A percentile compares a stretch with the other conserved stretches of the same genome.
Conservation (phyloP, 352 stramenopile species). For the Globisporangium okanoganense region DNA sequence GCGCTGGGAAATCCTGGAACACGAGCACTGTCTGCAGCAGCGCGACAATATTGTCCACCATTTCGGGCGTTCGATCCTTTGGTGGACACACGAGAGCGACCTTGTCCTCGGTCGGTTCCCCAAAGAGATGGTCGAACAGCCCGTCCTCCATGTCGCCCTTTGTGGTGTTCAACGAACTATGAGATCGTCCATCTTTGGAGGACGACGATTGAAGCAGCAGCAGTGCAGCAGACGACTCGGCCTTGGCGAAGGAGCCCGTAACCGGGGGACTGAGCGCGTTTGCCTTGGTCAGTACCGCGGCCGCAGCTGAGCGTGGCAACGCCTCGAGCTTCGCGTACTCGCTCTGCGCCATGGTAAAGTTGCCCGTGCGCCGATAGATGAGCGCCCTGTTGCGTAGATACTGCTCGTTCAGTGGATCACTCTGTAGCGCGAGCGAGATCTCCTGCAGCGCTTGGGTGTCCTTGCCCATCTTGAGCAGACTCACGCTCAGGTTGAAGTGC, state of each 20-base stretch:
- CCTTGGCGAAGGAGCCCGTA: conserved; percentile 7
- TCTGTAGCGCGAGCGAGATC: conserved; percentile 32
- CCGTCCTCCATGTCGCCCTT: conserved; percentile 52
- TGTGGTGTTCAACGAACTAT: not conserved
- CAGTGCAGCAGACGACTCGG: conserved; percentile 2
- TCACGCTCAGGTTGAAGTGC: conserved; percentile 59
- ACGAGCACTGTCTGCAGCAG: conserved; percentile 54
- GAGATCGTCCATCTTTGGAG: not conserved
- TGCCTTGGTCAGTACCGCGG: not conserved
- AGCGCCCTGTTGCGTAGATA: conserved; percentile 55
- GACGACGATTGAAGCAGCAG: conserved; percentile 3
- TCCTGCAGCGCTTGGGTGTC: conserved; percentile 33
- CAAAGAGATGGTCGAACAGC: conserved; percentile 64
- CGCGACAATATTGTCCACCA: conserved; percentile 43
- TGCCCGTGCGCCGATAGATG: conserved; percentile 50
- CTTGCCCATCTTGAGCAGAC: conserved; percentile 42
- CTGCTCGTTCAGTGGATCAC: conserved; percentile 35
- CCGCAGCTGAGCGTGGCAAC: not conserved
- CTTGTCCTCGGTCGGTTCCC: conserved; percentile 59
- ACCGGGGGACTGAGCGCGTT: not conserved
- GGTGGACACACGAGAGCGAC: conserved; percentile 50
- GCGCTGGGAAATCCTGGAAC: conserved; percentile 59
- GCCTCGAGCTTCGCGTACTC: conserved; percentile 52
- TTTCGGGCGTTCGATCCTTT: conserved; percentile 31
- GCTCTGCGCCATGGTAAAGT: conserved; percentile 39